These are phyloP conservation scores for Irpex sp. DNA, from an alignment of 1,284 basidiomycete genomes.

Conservation along the genomic window DNA sequence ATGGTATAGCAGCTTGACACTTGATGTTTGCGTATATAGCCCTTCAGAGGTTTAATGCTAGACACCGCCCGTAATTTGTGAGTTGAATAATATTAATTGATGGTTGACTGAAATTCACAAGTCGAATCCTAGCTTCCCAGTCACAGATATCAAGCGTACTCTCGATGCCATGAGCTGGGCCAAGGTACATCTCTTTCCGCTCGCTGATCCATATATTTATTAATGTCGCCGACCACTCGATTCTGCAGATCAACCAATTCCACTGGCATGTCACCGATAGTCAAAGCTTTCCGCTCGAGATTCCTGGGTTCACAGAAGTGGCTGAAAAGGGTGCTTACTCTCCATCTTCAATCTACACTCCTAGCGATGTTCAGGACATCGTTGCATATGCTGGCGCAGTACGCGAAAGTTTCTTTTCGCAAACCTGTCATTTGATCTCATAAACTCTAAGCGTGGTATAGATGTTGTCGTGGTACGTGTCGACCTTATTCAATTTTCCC, in stretches of 20 bases:
- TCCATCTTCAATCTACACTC: conserved; percentile 47
- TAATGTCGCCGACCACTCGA: no score
- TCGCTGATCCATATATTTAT: no score
- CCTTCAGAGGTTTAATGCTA: conserved; percentile 75
- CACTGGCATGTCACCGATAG: conserved; percentile 78
- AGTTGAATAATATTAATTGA: neutral
- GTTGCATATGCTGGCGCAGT: conserved; percentile 68
- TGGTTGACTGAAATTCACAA: neutral
- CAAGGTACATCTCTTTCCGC: conserved; percentile 44
- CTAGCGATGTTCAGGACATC: conserved; percentile 55
- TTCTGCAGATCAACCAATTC: conserved; percentile 51
- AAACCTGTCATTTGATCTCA: neutral
- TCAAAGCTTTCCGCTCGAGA: conserved; percentile 68
- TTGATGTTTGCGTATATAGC: conserved; percentile 30
- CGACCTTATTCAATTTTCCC: neutral
- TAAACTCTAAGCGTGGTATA: conserved; percentile 1
- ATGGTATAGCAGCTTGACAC: neutral
- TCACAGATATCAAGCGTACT: conserved; percentile 61
- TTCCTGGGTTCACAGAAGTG: conserved; percentile 58
- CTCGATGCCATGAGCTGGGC: conserved; percentile 84
- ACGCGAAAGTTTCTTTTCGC: conserved; percentile 17
- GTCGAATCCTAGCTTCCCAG: conserved; percentile 43
- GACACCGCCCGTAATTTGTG: conserved; percentile 67
- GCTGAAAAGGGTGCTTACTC: conserved; percentile 66
- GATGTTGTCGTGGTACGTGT: conserved; percentile 3